These are phyloP conservation scores for Xylariaceae sp. DNA, from an alignment of 2,329 filamentous ascomycete genomes.

Conservation along the genomic window DNA sequence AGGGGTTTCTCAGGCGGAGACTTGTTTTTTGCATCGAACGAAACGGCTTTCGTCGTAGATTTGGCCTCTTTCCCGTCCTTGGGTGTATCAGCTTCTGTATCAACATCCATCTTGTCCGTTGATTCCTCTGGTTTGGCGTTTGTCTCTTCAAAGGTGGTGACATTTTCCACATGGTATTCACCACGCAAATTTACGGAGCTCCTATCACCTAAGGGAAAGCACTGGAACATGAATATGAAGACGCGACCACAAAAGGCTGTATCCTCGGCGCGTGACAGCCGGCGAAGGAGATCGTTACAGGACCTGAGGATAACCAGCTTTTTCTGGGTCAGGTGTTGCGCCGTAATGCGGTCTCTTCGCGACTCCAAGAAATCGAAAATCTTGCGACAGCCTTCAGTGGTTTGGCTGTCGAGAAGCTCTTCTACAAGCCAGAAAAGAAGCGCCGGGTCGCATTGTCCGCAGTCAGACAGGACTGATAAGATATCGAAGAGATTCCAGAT, in stretches of 20 bases:
- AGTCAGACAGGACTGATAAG: conserved; percentile 83
- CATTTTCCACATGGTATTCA: conserved; percentile 94
- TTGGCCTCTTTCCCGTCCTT: conserved; percentile 40
- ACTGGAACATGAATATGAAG: conserved; percentile 98
- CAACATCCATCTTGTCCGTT: conserved; percentile 68
- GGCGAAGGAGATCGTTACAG: conserved; percentile 92
- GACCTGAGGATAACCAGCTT: conserved; percentile 87
- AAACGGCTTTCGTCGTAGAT: conserved; percentile 46
- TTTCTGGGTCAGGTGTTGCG: conserved; percentile 79
- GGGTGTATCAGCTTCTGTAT: conserved; percentile 48
- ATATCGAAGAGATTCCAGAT: conserved; percentile 96
- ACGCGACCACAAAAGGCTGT: conserved; percentile 96
- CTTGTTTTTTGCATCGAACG: conserved; percentile 48
- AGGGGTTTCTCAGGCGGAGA: conserved; percentile 52
- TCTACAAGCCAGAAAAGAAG: conserved; percentile 90
- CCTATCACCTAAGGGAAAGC: conserved; percentile 93
- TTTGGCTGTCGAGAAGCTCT: conserved; percentile 94
- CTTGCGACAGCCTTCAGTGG: conserved; percentile 84
- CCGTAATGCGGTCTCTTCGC: conserved; percentile 82
- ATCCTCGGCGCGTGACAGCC: conserved; percentile 93
- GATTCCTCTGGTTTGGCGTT: conserved; percentile 39
- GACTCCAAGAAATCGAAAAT: conserved; percentile 97
- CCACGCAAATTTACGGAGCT: conserved; percentile 96
- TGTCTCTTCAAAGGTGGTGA: conserved; percentile 77
- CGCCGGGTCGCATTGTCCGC: conserved; percentile 75